Percentiles rank a stretch among this genome's conserved stretches.
These are phyloP conservation scores for Entomophthora muscae DNA, from an alignment of 371 early-diverging fungal species.

Conservation along the genomic window DNA sequence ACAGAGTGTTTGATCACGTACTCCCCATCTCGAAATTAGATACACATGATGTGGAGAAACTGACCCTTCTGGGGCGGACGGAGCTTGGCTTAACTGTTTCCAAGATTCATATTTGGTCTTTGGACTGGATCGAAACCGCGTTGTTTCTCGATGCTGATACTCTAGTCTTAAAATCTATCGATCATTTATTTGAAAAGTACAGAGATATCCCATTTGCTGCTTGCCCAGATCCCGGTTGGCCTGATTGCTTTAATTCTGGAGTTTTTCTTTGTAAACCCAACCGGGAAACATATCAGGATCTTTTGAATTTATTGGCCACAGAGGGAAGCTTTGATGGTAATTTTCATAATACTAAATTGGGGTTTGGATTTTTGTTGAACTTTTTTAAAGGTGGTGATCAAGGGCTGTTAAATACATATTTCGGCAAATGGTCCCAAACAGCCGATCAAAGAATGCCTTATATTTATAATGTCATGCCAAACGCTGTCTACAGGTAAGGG, in stretches of 20 bases:
- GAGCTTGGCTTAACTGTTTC: conserved; percentile 79
- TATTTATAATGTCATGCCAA: conserved; percentile 78
- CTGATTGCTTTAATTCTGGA: conserved; percentile 92
- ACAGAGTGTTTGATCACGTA: conserved; percentile 37
- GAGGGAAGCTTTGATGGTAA: conserved; percentile 65
- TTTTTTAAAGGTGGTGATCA: conserved; percentile 75
- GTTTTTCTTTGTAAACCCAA: conserved; percentile 69
- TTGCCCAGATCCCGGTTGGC: conserved; percentile 74
- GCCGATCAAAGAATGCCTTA: conserved; percentile 61
- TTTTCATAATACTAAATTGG: no score
- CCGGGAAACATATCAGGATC: conserved; percentile 23
- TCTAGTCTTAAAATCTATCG: conserved; percentile 56
- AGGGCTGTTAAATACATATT: conserved; percentile 79
- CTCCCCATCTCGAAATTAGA: conserved; percentile 36
- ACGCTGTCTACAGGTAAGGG: conserved; percentile 61
- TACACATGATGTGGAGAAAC: conserved; percentile 29
- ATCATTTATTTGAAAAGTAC: conserved; percentile 61
- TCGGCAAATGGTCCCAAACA: conserved; percentile 52
- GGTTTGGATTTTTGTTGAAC: no score
- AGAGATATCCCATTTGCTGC: conserved; percentile 37
- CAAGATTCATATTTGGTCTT: conserved; percentile 70
- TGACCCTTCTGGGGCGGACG: conserved; percentile 63
- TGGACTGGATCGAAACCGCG: conserved; percentile 39
- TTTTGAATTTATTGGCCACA: conserved; percentile 28
- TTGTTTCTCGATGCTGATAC: conserved; percentile 86